Conservation (phyloP, 768 basidiomycete genomes). For the Paxillus involutus region DNA sequence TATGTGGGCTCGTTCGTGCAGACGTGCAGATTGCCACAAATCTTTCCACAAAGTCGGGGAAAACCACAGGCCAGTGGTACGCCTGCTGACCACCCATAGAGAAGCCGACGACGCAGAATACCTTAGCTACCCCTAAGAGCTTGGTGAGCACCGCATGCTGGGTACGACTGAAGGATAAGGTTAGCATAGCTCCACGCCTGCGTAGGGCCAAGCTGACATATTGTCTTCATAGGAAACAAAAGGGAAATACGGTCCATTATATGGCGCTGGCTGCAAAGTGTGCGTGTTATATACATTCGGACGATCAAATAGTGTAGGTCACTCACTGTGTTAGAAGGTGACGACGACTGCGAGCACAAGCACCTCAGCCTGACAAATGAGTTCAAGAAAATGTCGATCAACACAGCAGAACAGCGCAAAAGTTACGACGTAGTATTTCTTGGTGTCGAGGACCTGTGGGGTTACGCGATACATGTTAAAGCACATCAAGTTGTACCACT, state of each 20-base stretch:
- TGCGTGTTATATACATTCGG: background rate
- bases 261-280: slow-evolving; percentile 44
- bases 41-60: slow-evolving; percentile 55
- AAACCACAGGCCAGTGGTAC: slow-evolving; percentile 59
- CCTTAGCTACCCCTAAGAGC: slow-evolving; percentile 11
- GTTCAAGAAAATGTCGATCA: background rate
- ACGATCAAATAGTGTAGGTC: background rate
- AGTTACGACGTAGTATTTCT: slow-evolving; percentile 54
- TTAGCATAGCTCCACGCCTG: background rate
- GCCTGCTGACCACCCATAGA: slow-evolving; percentile 64
- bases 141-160: slow-evolving; percentile 52
- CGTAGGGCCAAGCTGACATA: slow-evolving; percentile 35
- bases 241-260: slow-evolving; percentile 62
- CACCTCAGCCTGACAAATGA: background rate
- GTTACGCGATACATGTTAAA: background rate
- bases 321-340: slow-evolving; percentile 53
- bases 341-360: slow-evolving; percentile 45
- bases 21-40: slow-evolving; percentile 49
- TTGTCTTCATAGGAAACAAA: slow-evolving; percentile 57
- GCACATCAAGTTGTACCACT: background rate
- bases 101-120: slow-evolving; percentile 42
- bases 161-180: slow-evolving; percentile 40
- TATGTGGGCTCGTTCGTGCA: slow-evolving; percentile 55
- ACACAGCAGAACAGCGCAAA: slow-evolving; percentile 53
- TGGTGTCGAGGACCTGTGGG: slow-evolving; percentile 46